Evolutionary conservation across 352 stramenopile species (phyloP), one percentile per base, ranked within the genome.

Genomic region (Phytopythium montanum): DNA sequence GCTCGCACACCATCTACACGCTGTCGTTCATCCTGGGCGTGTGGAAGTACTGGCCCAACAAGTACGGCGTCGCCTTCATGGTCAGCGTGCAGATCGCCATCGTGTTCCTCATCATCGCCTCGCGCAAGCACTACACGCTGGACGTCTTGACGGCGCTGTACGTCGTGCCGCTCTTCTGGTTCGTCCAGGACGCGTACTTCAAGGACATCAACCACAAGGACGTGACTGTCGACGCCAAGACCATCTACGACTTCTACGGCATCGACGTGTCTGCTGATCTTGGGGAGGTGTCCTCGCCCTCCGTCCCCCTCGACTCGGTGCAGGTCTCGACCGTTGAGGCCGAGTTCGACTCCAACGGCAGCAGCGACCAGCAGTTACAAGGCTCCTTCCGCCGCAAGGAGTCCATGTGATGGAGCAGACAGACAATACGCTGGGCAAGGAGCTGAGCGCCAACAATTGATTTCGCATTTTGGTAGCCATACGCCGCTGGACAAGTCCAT

Each of bases 1-100:
- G 86, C 63, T 96, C 85, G 33, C 90, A 97, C 73, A 97, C 87
- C n/a, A 97, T 96, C 64, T 96, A 95, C 82, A 95, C 87, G 4
- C 61, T 97, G 70, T 89, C 86, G 58, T 79, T 96, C 54, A 95
- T 96, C 59, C 66, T 94, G 36, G 87, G 77, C 23, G 65, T 90
- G 36, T 90, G 68, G 76, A 96, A 95, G 69, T 96, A 90, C 77
- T 96, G 88, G 81, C 79, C 73, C 60, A 92, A 85, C 76, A 90
- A 85, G 60, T 85, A 67, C 53, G 66, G 92, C 45, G 70, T 93
- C 60, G 58, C 67, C 12, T 62, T 90, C 57, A 94, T 96, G 79
- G 49, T 92, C 9, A 72, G 70, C 59, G 60, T 92, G 18, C 85
- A 96, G 67, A 87, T 86, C 57, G 70, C 71, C 14, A 96, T 96